Evolutionary conservation across 2,329 filamentous ascomycete species (phyloP).

Genomic region (Aspergillus brunneoviolaceus): DNA sequence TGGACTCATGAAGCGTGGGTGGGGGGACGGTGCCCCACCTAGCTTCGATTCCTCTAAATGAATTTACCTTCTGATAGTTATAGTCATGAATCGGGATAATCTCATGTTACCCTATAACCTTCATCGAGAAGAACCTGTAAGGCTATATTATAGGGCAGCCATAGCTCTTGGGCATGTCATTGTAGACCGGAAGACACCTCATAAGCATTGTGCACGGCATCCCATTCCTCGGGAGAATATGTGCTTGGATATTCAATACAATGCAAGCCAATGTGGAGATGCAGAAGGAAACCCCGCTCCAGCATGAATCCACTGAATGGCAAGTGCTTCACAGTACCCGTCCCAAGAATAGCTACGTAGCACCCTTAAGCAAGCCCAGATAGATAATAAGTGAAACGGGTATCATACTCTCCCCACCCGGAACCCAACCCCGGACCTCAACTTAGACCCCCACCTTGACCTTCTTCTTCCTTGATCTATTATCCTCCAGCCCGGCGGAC

Average conservation of each 20-base stretch:
- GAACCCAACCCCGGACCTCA: neutral
- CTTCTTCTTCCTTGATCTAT: conserved; percentile 39
- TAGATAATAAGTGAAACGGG: neutral
- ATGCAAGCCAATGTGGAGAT: neutral
- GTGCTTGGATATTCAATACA: neutral
- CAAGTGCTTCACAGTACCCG: too few species aligned
- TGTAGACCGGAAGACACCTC: too few species aligned
- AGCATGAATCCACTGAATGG: neutral
- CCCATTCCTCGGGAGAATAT: too few species aligned
- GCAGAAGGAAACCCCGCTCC: neutral
- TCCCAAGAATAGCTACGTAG: too few species aligned
- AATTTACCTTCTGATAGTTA: conserved; percentile 6
- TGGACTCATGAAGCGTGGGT: conserved; percentile 48
- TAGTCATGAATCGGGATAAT: conserved; percentile 14
- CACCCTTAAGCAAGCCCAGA: too few species aligned
- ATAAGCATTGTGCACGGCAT: too few species aligned
- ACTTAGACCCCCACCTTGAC: conserved; percentile 30
- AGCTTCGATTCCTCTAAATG: neutral
- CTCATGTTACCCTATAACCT: conserved; percentile 21
- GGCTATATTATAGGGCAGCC: conserved; percentile 2
- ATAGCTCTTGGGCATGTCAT: neutral
- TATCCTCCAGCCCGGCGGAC: conserved; percentile 36
- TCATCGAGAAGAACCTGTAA: conserved; percentile 47
- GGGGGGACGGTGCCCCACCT: neutral
- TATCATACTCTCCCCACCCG: neutral